Conservation (phyloP, 805 yeast species). For the Jamesozyma jinghongensis region DNA sequence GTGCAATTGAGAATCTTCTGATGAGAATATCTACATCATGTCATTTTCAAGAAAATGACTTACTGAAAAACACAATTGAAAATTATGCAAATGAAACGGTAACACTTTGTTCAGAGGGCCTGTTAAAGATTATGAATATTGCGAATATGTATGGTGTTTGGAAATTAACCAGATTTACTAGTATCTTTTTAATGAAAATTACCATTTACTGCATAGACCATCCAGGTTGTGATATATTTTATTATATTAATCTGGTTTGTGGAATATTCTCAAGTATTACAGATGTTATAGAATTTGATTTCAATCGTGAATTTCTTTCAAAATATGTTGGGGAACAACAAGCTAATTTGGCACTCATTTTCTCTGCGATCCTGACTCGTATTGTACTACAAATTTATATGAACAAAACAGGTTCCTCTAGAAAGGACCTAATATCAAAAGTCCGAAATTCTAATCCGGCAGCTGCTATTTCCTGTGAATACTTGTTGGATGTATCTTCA, state of each 20-base stretch:
- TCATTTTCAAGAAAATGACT: not conserved
- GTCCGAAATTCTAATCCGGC: not conserved
- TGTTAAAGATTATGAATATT: not conserved
- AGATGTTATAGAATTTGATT: no score
- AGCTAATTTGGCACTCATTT: not conserved
- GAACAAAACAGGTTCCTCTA: not conserved
- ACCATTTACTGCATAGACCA: not conserved
- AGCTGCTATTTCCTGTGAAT: not conserved
- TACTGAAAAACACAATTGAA: not conserved
- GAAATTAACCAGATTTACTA: not conserved
- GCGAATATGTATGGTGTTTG: not conserved
- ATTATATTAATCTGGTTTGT: not conserved
- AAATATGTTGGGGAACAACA: no score
- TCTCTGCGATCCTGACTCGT: not conserved
- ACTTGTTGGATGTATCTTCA: not conserved
- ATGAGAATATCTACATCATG: not conserved
- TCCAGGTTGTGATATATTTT: not conserved
- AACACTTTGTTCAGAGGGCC: not conserved
- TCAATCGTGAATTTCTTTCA: no score
- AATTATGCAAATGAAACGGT: not conserved
- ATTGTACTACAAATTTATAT: constrained; percentile 1
- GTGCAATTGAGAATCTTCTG: not conserved
- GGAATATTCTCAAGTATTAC: not conserved
- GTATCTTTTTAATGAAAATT: not conserved
- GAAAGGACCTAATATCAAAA: not conserved